These are phyloP conservation scores for Acmispon strigosus DNA, from an alignment of 306 rosid species.

Conservation along the genomic window DNA sequence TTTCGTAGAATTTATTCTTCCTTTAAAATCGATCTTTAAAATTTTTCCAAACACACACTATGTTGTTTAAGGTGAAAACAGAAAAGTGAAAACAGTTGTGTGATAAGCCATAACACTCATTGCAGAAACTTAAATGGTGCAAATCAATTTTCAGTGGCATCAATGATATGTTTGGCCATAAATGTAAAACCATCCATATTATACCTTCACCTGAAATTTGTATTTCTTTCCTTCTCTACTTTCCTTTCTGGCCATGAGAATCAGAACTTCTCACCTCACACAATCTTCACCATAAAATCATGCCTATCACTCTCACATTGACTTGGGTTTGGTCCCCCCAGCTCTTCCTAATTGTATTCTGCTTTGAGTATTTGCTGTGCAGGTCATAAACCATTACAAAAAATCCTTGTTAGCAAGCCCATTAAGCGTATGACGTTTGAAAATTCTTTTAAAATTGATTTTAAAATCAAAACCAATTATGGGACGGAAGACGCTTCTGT, in stretches of 20 bases:
- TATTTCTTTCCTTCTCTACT: slow-evolving; percentile 27
- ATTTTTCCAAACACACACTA: no score
- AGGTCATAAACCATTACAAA: neutral
- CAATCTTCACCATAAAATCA: slow-evolving; percentile 19
- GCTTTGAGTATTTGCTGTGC: slow-evolving; percentile 2
- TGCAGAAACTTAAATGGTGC: neutral
- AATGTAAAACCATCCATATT: slow-evolving; percentile 11
- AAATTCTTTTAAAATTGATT: no score
- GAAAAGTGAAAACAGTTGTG: neutral
- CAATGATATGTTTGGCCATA: slow-evolving; percentile 22
- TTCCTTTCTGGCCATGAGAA: slow-evolving; percentile 5
- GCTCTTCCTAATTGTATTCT: slow-evolving; percentile 23
- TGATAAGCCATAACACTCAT: neutral
- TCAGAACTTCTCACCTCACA: slow-evolving; percentile 28
- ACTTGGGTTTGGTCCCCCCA: slow-evolving; percentile 52
- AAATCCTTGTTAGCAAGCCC: slow-evolving; percentile 10
- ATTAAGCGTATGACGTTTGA: neutral
- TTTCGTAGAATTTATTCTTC: no score
- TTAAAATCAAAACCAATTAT: no score
- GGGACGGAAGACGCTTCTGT: no score
- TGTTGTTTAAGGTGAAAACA: neutral
- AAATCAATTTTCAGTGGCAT: neutral
- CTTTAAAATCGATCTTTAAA: no score
- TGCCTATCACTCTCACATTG: slow-evolving; percentile 47
- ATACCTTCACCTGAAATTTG: slow-evolving; percentile 5